These are phyloP conservation scores for Pseudotulostoma volvatum DNA, from an alignment of 495 filamentous ascomycete species.

Conservation along the genomic window DNA sequence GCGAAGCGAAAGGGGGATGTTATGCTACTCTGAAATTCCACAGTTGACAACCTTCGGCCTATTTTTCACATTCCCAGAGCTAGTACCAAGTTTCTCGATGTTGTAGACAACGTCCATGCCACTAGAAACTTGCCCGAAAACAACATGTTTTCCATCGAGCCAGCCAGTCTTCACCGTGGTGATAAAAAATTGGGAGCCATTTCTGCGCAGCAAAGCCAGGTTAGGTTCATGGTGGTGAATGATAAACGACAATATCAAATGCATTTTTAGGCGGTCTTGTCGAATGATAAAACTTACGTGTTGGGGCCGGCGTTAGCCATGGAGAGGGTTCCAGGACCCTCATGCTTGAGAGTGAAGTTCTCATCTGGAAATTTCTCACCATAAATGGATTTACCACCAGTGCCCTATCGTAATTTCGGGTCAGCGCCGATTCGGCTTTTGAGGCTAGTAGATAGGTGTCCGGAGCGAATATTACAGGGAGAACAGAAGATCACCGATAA, in stretches of 20 bases:
- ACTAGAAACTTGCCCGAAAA: slow-evolving; percentile 85
- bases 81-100: slow-evolving; percentile 34
- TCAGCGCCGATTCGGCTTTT: too few relatives aligned
- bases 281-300: slow-evolving; percentile 36
- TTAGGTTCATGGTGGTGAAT: background rate
- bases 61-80: background rate
- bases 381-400: slow-evolving; percentile 92
- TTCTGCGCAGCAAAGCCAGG: slow-evolving; percentile 37
- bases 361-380: slow-evolving; percentile 96
- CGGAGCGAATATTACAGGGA: too few relatives aligned
- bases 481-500: too few relatives aligned
- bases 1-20: too few relatives aligned
- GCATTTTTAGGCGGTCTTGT: background rate
- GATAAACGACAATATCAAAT: background rate
- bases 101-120: slow-evolving; percentile 46
- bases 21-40: background rate
- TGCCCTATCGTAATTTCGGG: too few relatives aligned
- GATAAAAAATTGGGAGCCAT: slow-evolving; percentile 97
- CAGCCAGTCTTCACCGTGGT: slow-evolving; percentile 86
- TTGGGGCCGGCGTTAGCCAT: slow-evolving; percentile 95
- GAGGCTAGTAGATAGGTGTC: too few relatives aligned
- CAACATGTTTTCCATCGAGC: slow-evolving; percentile 93
- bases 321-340: slow-evolving; percentile 72
- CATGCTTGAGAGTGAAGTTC: slow-evolving; percentile 78
- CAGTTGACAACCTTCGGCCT: background rate